Evolutionary conservation across 2,329 filamentous ascomycete species (phyloP), one percentile per base, ranked within the genome.

Genomic region (Tolypocladium tropicale): DNA sequence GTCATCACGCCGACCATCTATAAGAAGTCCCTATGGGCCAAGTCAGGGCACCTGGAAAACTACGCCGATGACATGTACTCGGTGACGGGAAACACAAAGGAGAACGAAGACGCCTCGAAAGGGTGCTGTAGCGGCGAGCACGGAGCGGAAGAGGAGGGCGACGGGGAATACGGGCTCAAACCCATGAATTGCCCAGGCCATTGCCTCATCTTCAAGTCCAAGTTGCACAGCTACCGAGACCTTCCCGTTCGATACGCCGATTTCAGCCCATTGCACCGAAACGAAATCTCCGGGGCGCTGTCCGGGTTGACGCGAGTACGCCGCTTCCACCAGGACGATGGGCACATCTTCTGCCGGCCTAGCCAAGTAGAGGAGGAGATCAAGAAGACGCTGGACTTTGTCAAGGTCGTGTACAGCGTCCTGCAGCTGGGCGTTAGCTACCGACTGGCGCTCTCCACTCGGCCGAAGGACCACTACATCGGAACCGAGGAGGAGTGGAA

Each of bases 181-280:
- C 90, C 90, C 16, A 95, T 95, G 90, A 95, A 95, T 68, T 95
- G 90, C 67, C 90, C 90, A 0, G 90, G 90, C 3, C 90, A 95
- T 70, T 95, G 90, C 68, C 76, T 95, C 60, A 81, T 95, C 59
- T 95, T 95, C 68, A 85, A 82, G 58, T 86, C 86, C 51, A 81
- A 86, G 61, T 79, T 80, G 56, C 83, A 85, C 58, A 90, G 86
- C 62, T 93, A 93, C 71, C 82, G 86, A 60, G 88, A 95, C 61
- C 75, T 95, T 21, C 90, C 91, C 1, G 80, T 95, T 59, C 84
- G 90, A 64, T 90, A 90, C 70, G 89, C 90, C 56, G 91, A 95
- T 70, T 95, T 95, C 66, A 90, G 89, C 64, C 84, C 89, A 2
- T 77, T 95, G n/a, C 89, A 94, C 69, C 80, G 91, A 51, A 95